Conservation (phyloP, 1,139 yeast genomes). For the Suhomyces maxii region DNA sequence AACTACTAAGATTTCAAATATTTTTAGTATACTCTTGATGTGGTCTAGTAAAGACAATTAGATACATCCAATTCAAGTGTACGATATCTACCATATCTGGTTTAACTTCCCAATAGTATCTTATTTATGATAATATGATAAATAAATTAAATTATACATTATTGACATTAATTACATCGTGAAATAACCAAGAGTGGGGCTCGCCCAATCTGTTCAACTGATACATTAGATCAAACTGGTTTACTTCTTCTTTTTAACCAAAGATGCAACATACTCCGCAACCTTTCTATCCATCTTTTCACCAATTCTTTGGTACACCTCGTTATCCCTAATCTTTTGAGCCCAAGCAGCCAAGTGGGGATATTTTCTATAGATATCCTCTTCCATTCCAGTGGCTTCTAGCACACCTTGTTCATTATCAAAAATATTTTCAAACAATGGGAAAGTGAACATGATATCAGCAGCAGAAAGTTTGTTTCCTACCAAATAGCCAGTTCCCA, state of each 20-base stretch:
- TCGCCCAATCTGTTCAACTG: not conserved
- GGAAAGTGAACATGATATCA: constrained; percentile 54
- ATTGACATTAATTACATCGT: not conserved
- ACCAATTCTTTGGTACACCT: constrained; percentile 29
- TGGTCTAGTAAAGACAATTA: too few species aligned
- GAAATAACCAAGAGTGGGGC: not conserved
- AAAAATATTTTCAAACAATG: constrained; percentile 41
- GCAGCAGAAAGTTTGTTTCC: constrained; percentile 59
- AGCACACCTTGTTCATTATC: constrained; percentile 40
- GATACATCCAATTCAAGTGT: too few species aligned
- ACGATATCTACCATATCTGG: too few species aligned
- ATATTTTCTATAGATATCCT: constrained; percentile 31
- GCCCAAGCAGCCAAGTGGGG: constrained; percentile 42
- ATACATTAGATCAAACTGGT: not conserved
- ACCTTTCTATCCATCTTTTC: constrained; percentile 27
- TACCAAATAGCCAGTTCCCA: constrained; percentile 52
- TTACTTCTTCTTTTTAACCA: constrained; percentile 1
- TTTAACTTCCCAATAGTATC: too few species aligned
- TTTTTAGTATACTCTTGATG: too few species aligned
- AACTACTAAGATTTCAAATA: too few species aligned
- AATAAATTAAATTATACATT: not conserved
- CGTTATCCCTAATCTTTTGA: constrained; percentile 33
- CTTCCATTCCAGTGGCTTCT: constrained; percentile 36
- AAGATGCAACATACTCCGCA: constrained; percentile 18
- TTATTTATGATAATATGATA: too few species aligned